Conservation (phyloP, 192 early-diverging fungal genomes). For the Piromyces sp. region DNA sequence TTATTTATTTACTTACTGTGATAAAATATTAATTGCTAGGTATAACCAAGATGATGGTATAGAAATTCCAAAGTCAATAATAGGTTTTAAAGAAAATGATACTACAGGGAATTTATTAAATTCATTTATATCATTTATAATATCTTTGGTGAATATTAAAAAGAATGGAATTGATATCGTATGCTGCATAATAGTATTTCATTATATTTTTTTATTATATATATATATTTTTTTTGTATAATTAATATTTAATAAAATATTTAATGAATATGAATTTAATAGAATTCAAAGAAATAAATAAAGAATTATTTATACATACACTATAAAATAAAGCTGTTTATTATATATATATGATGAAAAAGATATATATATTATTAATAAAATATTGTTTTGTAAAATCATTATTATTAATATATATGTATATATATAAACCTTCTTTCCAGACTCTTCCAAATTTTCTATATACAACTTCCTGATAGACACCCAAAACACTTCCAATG, state of each 20-base stretch:
- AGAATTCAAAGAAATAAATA: too few species aligned
- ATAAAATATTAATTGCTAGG: neutral
- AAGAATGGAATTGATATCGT: neutral
- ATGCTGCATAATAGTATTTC: neutral
- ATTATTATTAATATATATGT: too few species aligned
- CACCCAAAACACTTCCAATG: neutral
- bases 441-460: neutral
- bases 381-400: too few species aligned
- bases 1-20: neutral
- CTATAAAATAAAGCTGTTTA: neutral
- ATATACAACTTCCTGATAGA: neutral
- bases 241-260: too few species aligned
- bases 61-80: neutral
- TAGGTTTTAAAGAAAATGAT: neutral
- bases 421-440: too few species aligned
- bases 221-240: too few species aligned
- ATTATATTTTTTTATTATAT: too few species aligned
- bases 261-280: too few species aligned
- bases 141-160: neutral
- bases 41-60: neutral
- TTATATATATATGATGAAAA: neutral
- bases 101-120: neutral
- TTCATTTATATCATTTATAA: neutral
- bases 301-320: too few species aligned
- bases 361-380: too few species aligned